Evolutionary conservation across 1,139 yeast genomes (phyloP).

Genomic region (Magnusiomyces starmeri): DNA sequence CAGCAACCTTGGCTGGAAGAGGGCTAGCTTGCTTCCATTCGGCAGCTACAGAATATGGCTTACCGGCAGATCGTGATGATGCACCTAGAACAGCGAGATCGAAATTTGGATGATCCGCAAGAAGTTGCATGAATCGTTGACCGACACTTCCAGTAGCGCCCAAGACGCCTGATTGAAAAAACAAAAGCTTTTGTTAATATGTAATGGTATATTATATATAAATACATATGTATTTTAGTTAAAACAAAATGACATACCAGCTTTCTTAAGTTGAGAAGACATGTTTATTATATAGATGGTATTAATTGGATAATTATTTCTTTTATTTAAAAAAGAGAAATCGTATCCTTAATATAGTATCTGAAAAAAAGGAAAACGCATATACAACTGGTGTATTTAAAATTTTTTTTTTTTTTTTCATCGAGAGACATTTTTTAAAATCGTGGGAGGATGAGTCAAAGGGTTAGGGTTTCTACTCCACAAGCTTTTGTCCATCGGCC

Average conservation of each 20-base stretch:
- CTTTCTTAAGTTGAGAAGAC: slow-evolving; percentile 7
- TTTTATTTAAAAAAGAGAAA: too few species aligned
- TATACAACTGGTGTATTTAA: too few species aligned
- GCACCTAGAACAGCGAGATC: slow-evolving; percentile 86
- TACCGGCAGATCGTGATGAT: slow-evolving; percentile 89
- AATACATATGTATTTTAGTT: not conserved
- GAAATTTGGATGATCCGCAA: slow-evolving; percentile 85
- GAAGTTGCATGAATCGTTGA: slow-evolving; percentile 81
- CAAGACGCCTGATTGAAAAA: slow-evolving; percentile 54
- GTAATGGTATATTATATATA: not conserved
- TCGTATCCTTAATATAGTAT: too few species aligned
- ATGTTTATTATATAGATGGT: not conserved
- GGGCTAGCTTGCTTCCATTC: slow-evolving; percentile 91
- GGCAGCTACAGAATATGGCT: slow-evolving; percentile 73
- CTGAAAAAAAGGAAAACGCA: too few species aligned
- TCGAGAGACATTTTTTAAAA: not conserved
- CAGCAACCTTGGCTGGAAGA: slow-evolving; percentile 61
- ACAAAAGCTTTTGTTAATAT: not conserved
- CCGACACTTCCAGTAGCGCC: slow-evolving; percentile 99
- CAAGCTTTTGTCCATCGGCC: too few species aligned
- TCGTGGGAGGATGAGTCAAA: not conserved
- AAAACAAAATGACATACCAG: not conserved
- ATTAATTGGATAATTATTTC: too few species aligned
- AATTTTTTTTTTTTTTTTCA: too few species aligned
- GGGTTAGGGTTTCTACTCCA: not conserved